These are phyloP conservation scores for Aspergillus sp. DNA, from an alignment of 2,329 filamentous ascomycete genomes.

Conservation along the genomic window DNA sequence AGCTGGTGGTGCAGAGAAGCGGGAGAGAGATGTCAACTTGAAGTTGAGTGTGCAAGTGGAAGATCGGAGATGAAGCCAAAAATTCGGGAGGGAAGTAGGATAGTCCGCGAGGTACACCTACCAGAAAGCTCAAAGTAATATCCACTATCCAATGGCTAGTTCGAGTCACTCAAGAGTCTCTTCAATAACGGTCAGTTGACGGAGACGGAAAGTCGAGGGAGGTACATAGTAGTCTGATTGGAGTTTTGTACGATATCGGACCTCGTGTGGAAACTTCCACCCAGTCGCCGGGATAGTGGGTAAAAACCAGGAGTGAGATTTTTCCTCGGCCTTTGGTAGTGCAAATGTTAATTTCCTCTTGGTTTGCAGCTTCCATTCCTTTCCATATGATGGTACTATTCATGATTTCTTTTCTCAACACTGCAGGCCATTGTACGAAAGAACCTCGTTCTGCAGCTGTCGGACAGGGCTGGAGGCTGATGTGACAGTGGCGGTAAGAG, in stretches of 20 bases:
- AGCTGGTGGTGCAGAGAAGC: not conserved
- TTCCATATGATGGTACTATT: not conserved
- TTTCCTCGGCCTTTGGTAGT: not conserved
- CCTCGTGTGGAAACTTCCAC: not conserved
- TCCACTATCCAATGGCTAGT: not conserved
- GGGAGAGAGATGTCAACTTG: not conserved
- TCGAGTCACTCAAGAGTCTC: not conserved
- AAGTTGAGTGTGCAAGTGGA: slow-evolving; percentile 3
- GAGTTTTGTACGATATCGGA: not conserved
- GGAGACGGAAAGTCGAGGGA: not conserved
- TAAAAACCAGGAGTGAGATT: not conserved
- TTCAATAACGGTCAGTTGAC: not conserved
- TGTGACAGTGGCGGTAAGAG: not conserved
- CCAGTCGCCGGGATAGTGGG: not conserved
- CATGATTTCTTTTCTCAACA: not conserved
- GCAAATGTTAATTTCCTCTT: not conserved
- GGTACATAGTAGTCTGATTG: not conserved
- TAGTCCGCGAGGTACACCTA: slow-evolving; percentile 24
- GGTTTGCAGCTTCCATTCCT: not conserved
- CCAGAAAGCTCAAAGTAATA: not conserved
- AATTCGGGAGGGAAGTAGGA: slow-evolving; percentile 31
- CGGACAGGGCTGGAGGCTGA: not conserved
- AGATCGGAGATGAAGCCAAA: slow-evolving; percentile 14
- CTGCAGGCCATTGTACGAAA: not conserved
- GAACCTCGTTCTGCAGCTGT: not conserved